phyloP scores from a whole-genome alignment of 2,329 filamentous ascomycete genomes.

The Ascochyta clinopodiicola region DNA sequence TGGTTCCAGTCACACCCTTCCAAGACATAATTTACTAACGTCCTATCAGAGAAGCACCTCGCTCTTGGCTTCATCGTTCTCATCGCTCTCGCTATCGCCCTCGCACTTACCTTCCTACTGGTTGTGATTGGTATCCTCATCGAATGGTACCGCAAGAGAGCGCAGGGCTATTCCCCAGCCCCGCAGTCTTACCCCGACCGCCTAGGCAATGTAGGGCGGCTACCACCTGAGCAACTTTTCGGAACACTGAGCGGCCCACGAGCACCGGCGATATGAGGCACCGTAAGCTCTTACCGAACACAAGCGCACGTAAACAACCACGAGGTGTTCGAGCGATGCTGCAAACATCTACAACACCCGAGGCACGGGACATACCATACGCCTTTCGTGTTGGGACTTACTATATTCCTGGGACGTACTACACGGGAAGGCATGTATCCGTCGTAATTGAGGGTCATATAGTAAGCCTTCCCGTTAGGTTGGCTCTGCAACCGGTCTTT shows the following conservation, averaged over 20 bases:
- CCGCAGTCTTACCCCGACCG: conserved; percentile 63
- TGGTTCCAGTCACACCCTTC: neutral
- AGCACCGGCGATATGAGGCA: conserved; percentile 40
- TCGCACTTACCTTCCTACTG: conserved; percentile 78
- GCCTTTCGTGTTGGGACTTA: neutral
- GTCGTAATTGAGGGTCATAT: neutral
- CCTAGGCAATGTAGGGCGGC: conserved; percentile 56
- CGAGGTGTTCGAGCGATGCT: neutral
- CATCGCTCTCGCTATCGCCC: conserved; percentile 78
- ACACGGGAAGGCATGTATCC: neutral
- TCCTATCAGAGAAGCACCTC: conserved; percentile 60
- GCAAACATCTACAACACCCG: neutral
- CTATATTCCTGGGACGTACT: neutral
- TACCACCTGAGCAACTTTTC: conserved; percentile 57
- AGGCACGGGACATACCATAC: neutral
- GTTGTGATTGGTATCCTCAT: conserved; percentile 77
- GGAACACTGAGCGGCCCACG: conserved; percentile 43
- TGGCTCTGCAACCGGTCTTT: neutral
- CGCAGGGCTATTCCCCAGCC: conserved; percentile 81
- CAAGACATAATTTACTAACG: neutral
- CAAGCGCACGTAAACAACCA: neutral
- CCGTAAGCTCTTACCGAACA: neutral
- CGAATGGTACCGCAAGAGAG: conserved; percentile 76
- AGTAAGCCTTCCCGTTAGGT: neutral
- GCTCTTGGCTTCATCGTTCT: conserved; percentile 80